Conservation (phyloP, 2,329 filamentous ascomycete species). For the Aspergillus ibericus region DNA sequence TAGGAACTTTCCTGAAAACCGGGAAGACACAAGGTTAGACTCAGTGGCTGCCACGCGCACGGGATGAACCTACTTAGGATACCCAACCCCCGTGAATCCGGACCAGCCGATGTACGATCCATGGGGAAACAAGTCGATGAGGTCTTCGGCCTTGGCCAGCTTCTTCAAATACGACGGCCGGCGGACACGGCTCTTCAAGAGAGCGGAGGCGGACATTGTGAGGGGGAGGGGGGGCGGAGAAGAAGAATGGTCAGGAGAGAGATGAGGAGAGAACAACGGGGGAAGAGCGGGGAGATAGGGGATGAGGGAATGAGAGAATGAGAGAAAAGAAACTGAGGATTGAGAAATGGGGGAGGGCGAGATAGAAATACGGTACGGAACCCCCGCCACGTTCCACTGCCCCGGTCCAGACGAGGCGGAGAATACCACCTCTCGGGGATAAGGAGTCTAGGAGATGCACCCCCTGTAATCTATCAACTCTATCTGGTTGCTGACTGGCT, state of each 20-base stretch:
- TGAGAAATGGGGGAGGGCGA: neutral
- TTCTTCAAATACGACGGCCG: constrained; percentile 78
- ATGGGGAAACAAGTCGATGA: constrained; percentile 79
- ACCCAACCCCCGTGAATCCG: constrained; percentile 86
- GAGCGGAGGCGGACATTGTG: constrained; percentile 63
- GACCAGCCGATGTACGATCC: constrained; percentile 88
- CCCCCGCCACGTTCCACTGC: constrained; percentile 15
- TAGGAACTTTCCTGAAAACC: constrained; percentile 69
- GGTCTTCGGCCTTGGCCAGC: constrained; percentile 74
- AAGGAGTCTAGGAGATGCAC: neutral
- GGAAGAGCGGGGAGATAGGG: constrained; percentile 9
- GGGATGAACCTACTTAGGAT: constrained; percentile 70
- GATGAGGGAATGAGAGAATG: constrained; percentile 7
- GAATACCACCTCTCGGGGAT: neutral
- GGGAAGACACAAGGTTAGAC: constrained; percentile 1
- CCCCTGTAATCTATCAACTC: neutral
- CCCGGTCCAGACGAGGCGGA: neutral
- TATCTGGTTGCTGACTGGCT: neutral
- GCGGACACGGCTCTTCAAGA: constrained; percentile 72
- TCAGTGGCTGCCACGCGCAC: neutral
- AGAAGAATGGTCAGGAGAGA: constrained; percentile 10
- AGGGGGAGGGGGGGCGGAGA: neutral
- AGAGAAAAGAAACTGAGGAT: neutral
- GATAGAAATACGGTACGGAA: constrained; percentile 19
- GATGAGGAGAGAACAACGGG: constrained; percentile 13